These are phyloP conservation scores for Alternaria longipes DNA, from an alignment of 2,329 filamentous ascomycete genomes.

Conservation along the genomic window DNA sequence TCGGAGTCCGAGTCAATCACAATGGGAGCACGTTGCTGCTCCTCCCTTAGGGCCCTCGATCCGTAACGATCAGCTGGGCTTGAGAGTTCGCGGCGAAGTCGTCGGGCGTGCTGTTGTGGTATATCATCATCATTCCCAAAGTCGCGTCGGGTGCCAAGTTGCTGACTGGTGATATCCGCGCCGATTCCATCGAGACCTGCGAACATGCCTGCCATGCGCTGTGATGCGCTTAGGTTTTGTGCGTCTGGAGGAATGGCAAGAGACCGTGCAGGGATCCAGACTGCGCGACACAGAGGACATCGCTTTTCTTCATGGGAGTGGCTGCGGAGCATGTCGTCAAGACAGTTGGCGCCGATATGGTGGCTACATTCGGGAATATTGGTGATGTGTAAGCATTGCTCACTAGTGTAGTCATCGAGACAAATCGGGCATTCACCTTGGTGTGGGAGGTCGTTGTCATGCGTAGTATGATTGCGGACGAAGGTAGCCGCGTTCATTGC, in stretches of 20 bases:
- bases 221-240: not conserved
- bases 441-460: not conserved
- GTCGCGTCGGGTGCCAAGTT: not conserved
- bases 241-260: not conserved
- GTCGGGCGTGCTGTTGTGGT: not conserved
- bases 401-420: conserved; percentile 24
- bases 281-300: conserved; percentile 33
- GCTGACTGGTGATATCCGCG: not conserved
- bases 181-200: not conserved
- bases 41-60: not conserved
- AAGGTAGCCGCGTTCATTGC: conserved; percentile 3
- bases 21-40: not conserved
- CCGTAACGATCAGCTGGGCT: not conserved
- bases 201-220: not conserved
- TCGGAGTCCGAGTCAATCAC: conserved; percentile 13
- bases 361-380: conserved; percentile 26
- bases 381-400: conserved; percentile 24
- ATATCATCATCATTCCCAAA: not conserved
- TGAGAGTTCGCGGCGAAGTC: not conserved
- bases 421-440: conserved; percentile 32
- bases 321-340: conserved; percentile 17
- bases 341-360: conserved; percentile 24
- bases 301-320: conserved; percentile 21
- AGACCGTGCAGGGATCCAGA: conserved; percentile 24
- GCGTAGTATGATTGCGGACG: conserved; percentile 6